Conservation (phyloP, 1,139 yeast genomes). For the Taphrina sp. region DNA sequence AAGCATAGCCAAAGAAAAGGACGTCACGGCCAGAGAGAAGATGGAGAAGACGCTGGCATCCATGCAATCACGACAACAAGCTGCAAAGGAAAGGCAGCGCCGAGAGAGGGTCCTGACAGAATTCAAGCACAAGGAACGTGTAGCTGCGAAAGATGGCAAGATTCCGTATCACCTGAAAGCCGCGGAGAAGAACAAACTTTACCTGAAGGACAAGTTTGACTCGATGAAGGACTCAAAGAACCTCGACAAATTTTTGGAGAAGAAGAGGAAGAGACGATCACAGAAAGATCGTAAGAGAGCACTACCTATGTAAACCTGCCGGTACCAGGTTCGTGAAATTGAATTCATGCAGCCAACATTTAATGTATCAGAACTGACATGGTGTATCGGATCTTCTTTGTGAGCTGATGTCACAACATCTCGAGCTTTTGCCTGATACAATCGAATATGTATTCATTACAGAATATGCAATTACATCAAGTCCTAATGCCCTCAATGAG, state of each 20-base stretch:
- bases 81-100: slow-evolving; percentile 71
- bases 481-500: too few species aligned
- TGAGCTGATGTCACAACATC: too few species aligned
- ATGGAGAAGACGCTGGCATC: slow-evolving; percentile 45
- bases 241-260: slow-evolving; percentile 80
- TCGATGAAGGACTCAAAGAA: slow-evolving; percentile 73
- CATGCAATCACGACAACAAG: slow-evolving; percentile 66
- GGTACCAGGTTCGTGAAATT: too few species aligned
- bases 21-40: slow-evolving; percentile 50
- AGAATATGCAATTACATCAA: too few species aligned
- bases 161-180: slow-evolving; percentile 67
- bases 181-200: slow-evolving; percentile 72
- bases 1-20: slow-evolving; percentile 58
- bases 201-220: slow-evolving; percentile 86
- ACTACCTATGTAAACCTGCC: background rate
- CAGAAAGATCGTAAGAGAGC: slow-evolving; percentile 74
- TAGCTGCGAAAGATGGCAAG: slow-evolving; percentile 52
- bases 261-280: slow-evolving; percentile 88
- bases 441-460: too few species aligned
- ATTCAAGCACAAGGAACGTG: slow-evolving; percentile 52
- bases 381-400: too few species aligned
- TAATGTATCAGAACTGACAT: too few species aligned
- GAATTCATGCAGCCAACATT: too few species aligned
- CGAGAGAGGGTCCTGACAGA: slow-evolving; percentile 60
- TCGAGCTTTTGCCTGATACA: too few species aligned